Evolutionary conservation across 257 asterid species (phyloP).

Genomic region (Solanum chaucha): DNA sequence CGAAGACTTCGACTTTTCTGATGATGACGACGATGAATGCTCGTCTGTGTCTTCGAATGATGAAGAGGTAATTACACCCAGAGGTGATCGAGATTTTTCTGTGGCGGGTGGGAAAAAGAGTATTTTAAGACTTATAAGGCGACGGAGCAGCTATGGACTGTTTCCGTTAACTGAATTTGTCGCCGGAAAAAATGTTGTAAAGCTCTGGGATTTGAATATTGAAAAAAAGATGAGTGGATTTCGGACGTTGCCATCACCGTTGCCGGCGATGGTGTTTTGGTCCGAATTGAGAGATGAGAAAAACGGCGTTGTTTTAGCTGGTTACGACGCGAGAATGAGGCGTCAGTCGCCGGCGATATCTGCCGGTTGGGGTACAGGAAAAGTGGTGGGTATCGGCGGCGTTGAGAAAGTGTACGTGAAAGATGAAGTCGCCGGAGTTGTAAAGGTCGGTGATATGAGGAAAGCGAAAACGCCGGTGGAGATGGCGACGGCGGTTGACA

Average conservation of each 20-base stretch:
- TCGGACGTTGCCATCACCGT: not conserved
- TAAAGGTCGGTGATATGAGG: conserved; percentile 78
- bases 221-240: conserved; percentile 1
- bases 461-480: conserved; percentile 51
- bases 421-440: conserved; percentile 42
- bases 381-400: not conserved
- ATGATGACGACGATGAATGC: conserved; percentile 37
- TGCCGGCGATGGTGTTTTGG: conserved; percentile 20
- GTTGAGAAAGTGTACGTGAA: conserved; percentile 43
- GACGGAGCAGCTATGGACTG: conserved; percentile 13
- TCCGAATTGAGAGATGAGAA: conserved; percentile 26
- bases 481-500: conserved; percentile 26
- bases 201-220: conserved; percentile 60
- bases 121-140: conserved; percentile 19
- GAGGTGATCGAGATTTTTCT: conserved; percentile 27
- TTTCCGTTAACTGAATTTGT: conserved; percentile 37
- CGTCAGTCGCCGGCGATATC: conserved; percentile 37
- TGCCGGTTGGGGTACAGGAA: conserved; percentile 29
- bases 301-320: conserved; percentile 43
- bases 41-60: conserved; percentile 29
- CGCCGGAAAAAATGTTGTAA: conserved; percentile 59
- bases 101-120: conserved; percentile 31
- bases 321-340: conserved; percentile 55
- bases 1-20: conserved; percentile 44
- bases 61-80: conserved; percentile 2